A percentile compares a stretch with the other conserved stretches of the same genome.
Evolutionary conservation across 2,329 filamentous ascomycete genomes (phyloP).

Genomic region (Paecilomyces formosus): DNA sequence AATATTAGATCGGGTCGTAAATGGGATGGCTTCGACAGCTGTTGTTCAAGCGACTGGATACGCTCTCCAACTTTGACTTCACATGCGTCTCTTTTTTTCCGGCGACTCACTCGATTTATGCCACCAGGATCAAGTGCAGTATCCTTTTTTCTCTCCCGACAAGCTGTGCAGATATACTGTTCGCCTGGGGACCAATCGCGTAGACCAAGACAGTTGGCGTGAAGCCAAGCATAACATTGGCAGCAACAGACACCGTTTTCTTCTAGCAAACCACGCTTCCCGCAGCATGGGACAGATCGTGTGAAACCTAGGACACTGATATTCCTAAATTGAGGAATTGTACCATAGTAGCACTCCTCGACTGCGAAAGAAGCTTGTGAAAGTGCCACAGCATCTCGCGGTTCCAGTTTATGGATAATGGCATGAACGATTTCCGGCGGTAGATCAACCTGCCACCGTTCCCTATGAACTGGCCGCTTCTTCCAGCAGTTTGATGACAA

Average conservation of each 20-base stretch:
- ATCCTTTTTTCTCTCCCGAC: background rate
- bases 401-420: conserved; percentile 9
- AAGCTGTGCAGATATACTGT: background rate
- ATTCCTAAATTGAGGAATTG: conserved; percentile 12
- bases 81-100: conserved; percentile 6
- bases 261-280: background rate
- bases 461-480: conserved; percentile 6
- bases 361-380: conserved; percentile 14
- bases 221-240: background rate
- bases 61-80: background rate
- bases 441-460: conserved; percentile 4
- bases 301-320: conserved; percentile 2
- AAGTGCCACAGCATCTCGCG: conserved; percentile 15
- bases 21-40: conserved; percentile 5
- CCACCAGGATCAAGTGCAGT: conserved; percentile 9
- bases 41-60: conserved; percentile 9
- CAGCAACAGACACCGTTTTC: background rate
- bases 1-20: conserved; percentile 12
- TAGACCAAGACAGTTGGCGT: background rate
- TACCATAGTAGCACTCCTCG: conserved; percentile 14
- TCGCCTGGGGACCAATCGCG: background rate
- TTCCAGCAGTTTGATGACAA: conserved; percentile 17
- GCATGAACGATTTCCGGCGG: background rate
- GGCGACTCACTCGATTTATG: conserved; percentile 8
- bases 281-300: background rate